Evolutionary conservation across 2,329 filamentous ascomycete genomes (phyloP).

Genomic region (Epichloe gansuensis): DNA sequence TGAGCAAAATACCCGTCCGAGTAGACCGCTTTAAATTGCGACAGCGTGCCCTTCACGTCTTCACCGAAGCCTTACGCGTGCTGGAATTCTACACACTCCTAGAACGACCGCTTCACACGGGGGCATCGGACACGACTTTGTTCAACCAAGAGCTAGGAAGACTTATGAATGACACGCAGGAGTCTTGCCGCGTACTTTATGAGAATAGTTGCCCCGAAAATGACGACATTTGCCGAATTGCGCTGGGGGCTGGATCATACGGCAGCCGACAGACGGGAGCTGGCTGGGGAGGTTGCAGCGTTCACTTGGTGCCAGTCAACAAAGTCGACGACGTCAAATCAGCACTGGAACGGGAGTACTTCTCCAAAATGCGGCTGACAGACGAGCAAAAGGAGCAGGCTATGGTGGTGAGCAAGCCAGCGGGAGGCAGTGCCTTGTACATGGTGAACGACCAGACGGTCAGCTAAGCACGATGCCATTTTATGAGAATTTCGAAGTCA

Average conservation of each 20-base stretch:
- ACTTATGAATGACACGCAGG: slow-evolving; percentile 81
- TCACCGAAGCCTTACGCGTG: slow-evolving; percentile 76
- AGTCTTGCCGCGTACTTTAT: slow-evolving; percentile 73
- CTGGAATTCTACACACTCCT: slow-evolving; percentile 71
- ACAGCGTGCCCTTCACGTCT: slow-evolving; percentile 82
- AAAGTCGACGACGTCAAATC: slow-evolving; percentile 67
- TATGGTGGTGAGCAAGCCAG: slow-evolving; percentile 80
- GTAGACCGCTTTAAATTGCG: slow-evolving; percentile 78
- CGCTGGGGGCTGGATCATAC: slow-evolving; percentile 63
- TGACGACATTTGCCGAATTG: slow-evolving; percentile 77
- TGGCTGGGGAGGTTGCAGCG: slow-evolving; percentile 92
- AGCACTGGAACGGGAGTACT: slow-evolving; percentile 74
- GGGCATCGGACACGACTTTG: slow-evolving; percentile 36
- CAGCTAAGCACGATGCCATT: not conserved
- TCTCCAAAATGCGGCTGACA: slow-evolving; percentile 50
- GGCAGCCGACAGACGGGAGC: slow-evolving; percentile 83
- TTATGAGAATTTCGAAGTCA: not conserved
- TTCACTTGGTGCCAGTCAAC: slow-evolving; percentile 78
- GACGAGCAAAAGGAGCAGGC: slow-evolving; percentile 64
- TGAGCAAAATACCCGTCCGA: slow-evolving; percentile 78
- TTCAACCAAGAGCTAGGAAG: slow-evolving; percentile 62
- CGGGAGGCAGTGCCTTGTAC: slow-evolving; percentile 53
- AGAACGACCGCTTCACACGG: slow-evolving; percentile 31
- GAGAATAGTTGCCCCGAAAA: slow-evolving; percentile 88
- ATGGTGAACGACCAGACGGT: slow-evolving; percentile 21